Conservation (phyloP, 306 rosid species). For the Sicyos baderoa region DNA sequence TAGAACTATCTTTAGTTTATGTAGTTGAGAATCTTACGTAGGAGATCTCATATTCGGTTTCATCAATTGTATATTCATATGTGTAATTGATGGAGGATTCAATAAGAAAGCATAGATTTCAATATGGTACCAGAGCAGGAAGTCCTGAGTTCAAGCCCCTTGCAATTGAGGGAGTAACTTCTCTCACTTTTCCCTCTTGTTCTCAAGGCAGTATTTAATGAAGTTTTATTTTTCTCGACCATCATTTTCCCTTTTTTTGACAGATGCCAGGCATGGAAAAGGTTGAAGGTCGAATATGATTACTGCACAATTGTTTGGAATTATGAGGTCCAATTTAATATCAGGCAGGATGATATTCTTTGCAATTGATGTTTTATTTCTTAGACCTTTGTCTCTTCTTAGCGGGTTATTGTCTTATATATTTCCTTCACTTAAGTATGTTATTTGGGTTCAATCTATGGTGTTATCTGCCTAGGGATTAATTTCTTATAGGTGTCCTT, state of each 20-base stretch:
- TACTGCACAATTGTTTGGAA: neutral
- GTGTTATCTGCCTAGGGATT: too few relatives aligned
- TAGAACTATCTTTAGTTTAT: too few relatives aligned
- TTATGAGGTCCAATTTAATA: neutral
- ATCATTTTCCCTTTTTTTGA: neutral
- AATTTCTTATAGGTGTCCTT: too few relatives aligned
- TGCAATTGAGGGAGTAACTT: neutral
- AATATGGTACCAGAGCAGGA: too few relatives aligned
- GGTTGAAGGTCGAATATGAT: conserved; percentile 1
- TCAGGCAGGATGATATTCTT: conserved; percentile 4
- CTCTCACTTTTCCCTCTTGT: neutral
- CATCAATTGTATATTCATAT: too few relatives aligned
- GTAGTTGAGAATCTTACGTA: too few relatives aligned
- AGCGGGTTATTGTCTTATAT: neutral
- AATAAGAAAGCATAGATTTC: too few relatives aligned
- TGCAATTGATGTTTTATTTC: neutral
- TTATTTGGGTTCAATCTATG: too few relatives aligned
- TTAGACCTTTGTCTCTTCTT: neutral
- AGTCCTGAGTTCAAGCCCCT: too few relatives aligned
- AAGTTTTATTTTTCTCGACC: neutral
- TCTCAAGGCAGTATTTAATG: neutral
- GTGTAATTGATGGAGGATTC: too few relatives aligned
- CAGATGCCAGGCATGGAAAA: neutral
- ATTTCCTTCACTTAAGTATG: neutral
- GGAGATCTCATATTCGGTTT: too few relatives aligned